Conservation (phyloP, 2,329 filamentous ascomycete genomes). For the Trichoderma atrobrunneum region DNA sequence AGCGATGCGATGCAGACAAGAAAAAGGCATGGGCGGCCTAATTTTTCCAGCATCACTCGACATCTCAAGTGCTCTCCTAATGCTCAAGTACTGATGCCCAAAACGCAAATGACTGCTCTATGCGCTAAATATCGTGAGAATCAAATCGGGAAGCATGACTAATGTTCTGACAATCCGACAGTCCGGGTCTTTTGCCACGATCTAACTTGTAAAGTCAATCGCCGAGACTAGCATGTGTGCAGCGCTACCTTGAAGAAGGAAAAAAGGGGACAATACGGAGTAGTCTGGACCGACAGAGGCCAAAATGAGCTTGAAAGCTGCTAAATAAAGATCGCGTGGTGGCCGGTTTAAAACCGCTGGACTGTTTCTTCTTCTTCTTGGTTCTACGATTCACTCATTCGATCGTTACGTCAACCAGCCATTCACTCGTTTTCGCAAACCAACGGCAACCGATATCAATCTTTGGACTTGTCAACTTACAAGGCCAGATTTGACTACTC, state of each 20-base stretch:
- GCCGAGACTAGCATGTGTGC: constrained; percentile 11
- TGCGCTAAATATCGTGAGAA: neutral
- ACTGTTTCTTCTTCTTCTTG: neutral
- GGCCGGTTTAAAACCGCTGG: neutral
- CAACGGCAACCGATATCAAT: neutral
- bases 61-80: neutral
- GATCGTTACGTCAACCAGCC: neutral
- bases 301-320: neutral
- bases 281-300: neutral
- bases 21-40: neutral
- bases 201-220: constrained; percentile 9
- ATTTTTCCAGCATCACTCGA: neutral
- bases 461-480: neutral
- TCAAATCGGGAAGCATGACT: neutral
- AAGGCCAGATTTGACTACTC: neutral
- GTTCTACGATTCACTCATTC: neutral
- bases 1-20: neutral
- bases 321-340: neutral
- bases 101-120: neutral
- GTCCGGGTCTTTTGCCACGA: neutral
- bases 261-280: neutral
- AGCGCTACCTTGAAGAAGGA: neutral
- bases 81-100: neutral
- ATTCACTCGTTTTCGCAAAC: constrained; percentile 1
- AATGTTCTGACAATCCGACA: neutral